Evolutionary conservation across 225 moss, liverwort and hornwort genomes (phyloP).

Genomic region (Thuidium tamariscinum): DNA sequence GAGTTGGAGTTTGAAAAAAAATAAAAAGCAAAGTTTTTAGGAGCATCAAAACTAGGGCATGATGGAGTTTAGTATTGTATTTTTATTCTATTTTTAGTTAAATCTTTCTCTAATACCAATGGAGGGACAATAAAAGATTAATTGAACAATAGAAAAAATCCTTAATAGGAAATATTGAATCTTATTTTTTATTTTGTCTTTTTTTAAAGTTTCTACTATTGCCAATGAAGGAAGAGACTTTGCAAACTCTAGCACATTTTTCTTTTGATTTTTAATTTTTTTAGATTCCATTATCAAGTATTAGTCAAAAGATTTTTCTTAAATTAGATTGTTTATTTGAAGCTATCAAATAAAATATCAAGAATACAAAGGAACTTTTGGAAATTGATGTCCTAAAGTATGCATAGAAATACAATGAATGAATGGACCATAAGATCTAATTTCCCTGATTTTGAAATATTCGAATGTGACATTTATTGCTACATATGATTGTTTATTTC

Average conservation of each 20-base stretch:
- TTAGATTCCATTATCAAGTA: background rate
- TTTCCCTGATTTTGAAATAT: background rate
- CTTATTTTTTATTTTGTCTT: too few relatives aligned
- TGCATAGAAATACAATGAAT: background rate
- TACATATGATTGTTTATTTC: background rate
- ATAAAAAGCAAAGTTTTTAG: too few relatives aligned
- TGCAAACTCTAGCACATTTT: background rate
- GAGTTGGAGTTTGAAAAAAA: too few relatives aligned
- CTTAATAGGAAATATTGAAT: background rate
- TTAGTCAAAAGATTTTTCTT: background rate
- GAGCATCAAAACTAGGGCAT: too few relatives aligned
- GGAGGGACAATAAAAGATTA: rapidly evolving
- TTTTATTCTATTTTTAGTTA: too few relatives aligned
- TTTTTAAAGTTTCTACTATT: too few relatives aligned
- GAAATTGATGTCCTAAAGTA: rapidly evolving
- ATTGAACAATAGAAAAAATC: background rate
- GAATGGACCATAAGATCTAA: background rate
- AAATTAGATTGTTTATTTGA: background rate
- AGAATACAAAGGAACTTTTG: background rate
- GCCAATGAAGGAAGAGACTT: rapidly evolving
- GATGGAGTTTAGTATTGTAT: too few relatives aligned
- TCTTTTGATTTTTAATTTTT: background rate
- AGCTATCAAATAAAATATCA: background rate
- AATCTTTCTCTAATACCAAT: too few relatives aligned
- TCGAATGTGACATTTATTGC: background rate